Conservation (phyloP, 805 yeast genomes). For the Suhomyces emberorum region DNA sequence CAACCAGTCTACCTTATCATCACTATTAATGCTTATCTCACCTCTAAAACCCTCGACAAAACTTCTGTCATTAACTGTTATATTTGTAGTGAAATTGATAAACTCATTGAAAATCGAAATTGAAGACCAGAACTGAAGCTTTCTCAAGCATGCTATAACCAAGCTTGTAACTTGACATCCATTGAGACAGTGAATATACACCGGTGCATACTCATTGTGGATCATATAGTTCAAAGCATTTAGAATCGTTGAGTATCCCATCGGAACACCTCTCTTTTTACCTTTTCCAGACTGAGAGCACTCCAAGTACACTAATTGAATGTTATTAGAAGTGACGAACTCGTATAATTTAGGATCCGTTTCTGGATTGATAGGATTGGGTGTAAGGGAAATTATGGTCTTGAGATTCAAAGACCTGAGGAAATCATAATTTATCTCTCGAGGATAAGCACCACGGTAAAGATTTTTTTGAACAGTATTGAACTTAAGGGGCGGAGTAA, state of each 20-base stretch:
- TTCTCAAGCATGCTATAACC: conserved; percentile 81
- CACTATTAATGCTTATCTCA: conserved; percentile 47
- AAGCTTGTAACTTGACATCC: conserved; percentile 87
- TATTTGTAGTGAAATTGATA: conserved; percentile 67
- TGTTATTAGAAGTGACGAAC: conserved; percentile 53
- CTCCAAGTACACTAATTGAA: conserved; percentile 65
- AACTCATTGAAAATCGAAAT: conserved; percentile 87
- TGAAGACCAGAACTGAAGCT: conserved; percentile 82
- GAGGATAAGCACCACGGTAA: conserved; percentile 85
- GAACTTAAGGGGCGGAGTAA: conserved; percentile 78
- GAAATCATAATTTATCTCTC: conserved; percentile 68
- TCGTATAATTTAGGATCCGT: conserved; percentile 48
- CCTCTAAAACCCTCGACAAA: conserved; percentile 81
- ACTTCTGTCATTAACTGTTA: conserved; percentile 76
- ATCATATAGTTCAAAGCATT: conserved; percentile 60
- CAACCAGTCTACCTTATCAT: conserved; percentile 55
- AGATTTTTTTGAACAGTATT: conserved; percentile 65
- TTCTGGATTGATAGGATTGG: conserved; percentile 59
- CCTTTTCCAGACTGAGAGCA: conserved; percentile 69
- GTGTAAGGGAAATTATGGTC: conserved; percentile 76
- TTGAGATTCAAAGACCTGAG: conserved; percentile 61
- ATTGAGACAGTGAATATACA: conserved; percentile 81
- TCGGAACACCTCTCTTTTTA: conserved; percentile 79
- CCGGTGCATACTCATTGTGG: conserved; percentile 59
- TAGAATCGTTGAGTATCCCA: conserved; percentile 61